Evolutionary conservation across 192 early-diverging fungal genomes (phyloP), one percentile per base, ranked within the genome.

Genomic region (Backusella psychrophila): DNA sequence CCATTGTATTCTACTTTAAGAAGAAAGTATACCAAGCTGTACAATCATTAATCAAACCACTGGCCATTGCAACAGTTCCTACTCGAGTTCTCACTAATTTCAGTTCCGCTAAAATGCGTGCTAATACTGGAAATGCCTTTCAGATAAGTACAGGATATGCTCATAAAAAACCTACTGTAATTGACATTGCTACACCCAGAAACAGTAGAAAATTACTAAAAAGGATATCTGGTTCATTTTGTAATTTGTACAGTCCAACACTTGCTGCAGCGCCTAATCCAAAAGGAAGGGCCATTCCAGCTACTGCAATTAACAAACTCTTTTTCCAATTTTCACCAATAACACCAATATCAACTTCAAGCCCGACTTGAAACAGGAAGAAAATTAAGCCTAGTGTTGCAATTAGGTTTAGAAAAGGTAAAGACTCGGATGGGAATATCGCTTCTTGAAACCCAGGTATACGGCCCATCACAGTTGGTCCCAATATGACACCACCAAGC

Each of bases 61-160:
- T 91, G n/a, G 94, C 92, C 63, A 99, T 89, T 19, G 95, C 90
- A 29, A 92, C 84, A 26, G 91, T 86, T 15, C 96, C 97, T 8
- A 97, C 94, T 6, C 83, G 83, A 33, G 95, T 94, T 6, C 85
- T 82, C 41, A 97, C 81, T 36, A 99, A 79, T 76, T 96, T 95
- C 38, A 91, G 86, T 82, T 97, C 96, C 0, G 94, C 91, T 68
- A 99, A 81, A 67, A 99, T 97, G 71, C 97, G 96, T 0, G 94
- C 97, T 31, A 98, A 87, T 1, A 98, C 97, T 0, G 97, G 97
- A 72, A 97, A 98, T 1, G 96, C 96, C 83, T 86, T 76, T 5
- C 23, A 29, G 59, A 33, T 42, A 41, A 71, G 15, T 44, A 31
- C 17, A n/a, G 19, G 7, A 31, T 15, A 49, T 23, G 53, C 26